A percentile compares a stretch with the other conserved stretches of the same genome.
phyloP scores from a whole-genome alignment of 176 grass and related monocot species.

The Hordeum marinum region DNA sequence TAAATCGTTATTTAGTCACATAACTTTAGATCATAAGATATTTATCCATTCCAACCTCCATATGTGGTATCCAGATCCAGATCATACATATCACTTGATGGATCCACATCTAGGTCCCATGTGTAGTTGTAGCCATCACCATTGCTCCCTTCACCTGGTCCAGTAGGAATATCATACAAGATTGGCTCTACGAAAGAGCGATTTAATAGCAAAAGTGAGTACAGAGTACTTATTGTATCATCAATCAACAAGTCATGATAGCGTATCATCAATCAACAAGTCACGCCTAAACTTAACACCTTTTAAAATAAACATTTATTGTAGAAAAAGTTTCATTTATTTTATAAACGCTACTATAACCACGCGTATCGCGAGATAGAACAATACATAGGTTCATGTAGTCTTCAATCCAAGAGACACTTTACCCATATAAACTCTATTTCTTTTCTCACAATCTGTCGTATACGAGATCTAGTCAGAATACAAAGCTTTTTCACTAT shows the following conservation, averaged over 20 bases:
- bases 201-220: not conserved
- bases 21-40: not conserved
- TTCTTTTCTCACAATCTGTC: not conserved
- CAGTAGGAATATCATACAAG: not conserved
- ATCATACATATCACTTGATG: not conserved
- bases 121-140: not conserved
- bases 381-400: not conserved
- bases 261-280: not conserved
- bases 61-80: not conserved
- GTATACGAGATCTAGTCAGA: not conserved
- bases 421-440: not conserved
- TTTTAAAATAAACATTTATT: not conserved
- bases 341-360: not conserved
- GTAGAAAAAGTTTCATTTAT: not conserved
- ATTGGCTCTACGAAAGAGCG: not conserved
- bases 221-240: too few species aligned
- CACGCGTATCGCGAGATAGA: not conserved
- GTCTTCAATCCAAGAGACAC: not conserved
- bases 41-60: not conserved
- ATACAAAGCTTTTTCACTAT: not conserved
- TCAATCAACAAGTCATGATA: too few species aligned
- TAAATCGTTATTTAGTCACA: not conserved
- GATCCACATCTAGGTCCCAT: not conserved
- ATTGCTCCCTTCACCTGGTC: not conserved
- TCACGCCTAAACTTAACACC: not conserved